Evolutionary conservation across 2,329 filamentous ascomycete species (phyloP).

Genomic region (Graphilbum sp.): DNA sequence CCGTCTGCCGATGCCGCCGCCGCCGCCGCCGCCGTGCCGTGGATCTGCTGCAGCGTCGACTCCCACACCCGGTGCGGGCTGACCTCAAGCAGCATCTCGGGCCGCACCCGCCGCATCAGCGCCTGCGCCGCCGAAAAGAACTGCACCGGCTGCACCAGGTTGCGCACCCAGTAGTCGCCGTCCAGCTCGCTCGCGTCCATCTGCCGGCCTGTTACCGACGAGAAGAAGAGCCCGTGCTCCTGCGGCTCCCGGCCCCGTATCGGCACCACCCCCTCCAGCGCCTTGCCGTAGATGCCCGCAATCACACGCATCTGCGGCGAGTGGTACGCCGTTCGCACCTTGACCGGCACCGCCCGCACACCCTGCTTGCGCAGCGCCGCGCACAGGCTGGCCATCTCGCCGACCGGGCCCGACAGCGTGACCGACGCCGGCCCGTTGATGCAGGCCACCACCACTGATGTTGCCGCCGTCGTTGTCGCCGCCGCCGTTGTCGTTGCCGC

Average conservation of each 20-base stretch:
- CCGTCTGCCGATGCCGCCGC: no score
- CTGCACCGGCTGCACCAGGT: slow-evolving; percentile 17
- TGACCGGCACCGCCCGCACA: slow-evolving; percentile 6
- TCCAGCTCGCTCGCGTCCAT: slow-evolving; percentile 1
- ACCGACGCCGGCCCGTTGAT: slow-evolving; percentile 19
- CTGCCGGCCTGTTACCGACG: slow-evolving; percentile 11
- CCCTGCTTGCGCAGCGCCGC: slow-evolving; percentile 5
- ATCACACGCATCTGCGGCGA: slow-evolving; percentile 14
- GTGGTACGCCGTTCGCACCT: slow-evolving; percentile 15
- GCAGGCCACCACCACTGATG: slow-evolving; percentile 15
- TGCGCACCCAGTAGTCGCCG: slow-evolving; percentile 18
- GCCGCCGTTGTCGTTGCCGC: no score
- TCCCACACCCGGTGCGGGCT: slow-evolving; percentile 9
- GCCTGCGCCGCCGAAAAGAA: slow-evolving; percentile 15
- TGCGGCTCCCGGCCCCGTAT: no score
- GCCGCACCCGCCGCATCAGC: slow-evolving; percentile 6
- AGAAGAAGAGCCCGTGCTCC: slow-evolving; percentile 5
- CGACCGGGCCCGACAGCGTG: slow-evolving; percentile 17
- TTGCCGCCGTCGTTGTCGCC: no score
- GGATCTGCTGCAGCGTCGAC: slow-evolving; percentile 6
- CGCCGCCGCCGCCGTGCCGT: background rate
- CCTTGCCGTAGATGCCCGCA: slow-evolving; percentile 7
- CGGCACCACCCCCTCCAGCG: slow-evolving; percentile 1
- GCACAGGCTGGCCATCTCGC: slow-evolving; percentile 4
- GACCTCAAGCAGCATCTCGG: slow-evolving; percentile 8